These are phyloP conservation scores for Naematelia aurantialba DNA, from an alignment of 768 basidiomycete genomes.

Conservation along the genomic window DNA sequence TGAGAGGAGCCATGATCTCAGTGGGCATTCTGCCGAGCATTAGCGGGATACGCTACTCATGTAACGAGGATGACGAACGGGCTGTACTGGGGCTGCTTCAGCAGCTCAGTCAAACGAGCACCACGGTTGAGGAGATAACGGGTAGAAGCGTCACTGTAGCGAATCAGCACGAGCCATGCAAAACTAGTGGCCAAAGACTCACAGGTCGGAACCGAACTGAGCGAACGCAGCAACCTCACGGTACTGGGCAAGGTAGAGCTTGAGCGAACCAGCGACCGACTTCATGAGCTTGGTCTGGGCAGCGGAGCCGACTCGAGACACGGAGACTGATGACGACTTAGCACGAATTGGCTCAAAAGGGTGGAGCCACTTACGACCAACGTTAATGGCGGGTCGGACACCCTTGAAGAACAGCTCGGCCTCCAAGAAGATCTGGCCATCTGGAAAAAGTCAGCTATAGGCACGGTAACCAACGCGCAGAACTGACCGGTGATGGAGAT, in stretches of 20 bases:
- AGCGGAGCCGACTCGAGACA: constrained; percentile 99
- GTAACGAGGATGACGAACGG: constrained; percentile 18
- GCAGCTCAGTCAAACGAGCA: constrained; percentile 90
- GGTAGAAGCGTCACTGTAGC: constrained; percentile 75
- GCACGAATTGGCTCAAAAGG: neutral
- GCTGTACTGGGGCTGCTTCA: constrained; percentile 91
- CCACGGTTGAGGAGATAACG: constrained; percentile 97
- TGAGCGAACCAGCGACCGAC: constrained; percentile 99
- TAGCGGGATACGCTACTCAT: neutral
- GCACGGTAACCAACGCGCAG: neutral
- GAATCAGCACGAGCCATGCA: constrained; percentile 5
- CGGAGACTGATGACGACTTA: constrained; percentile 60
- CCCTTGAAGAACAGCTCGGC: constrained; percentile 99
- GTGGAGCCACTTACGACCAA: constrained; percentile 62
- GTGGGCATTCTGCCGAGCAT: constrained; percentile 67
- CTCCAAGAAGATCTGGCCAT: constrained; percentile 99
- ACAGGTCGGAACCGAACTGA: constrained; percentile 98
- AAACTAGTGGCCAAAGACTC: neutral
- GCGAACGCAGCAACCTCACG: constrained; percentile 88
- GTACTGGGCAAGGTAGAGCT: constrained; percentile 99
- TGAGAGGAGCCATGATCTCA: constrained; percentile 96
- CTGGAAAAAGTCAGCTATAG: constrained; percentile 46
- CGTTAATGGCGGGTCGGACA: constrained; percentile 98
- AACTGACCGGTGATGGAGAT: constrained; percentile 78
- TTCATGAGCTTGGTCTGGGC: constrained; percentile 99